Evolutionary conservation across 2,329 filamentous ascomycete genomes (phyloP), one percentile per base, ranked within the genome.

Genomic region (Chaetomiaceae sp.): DNA sequence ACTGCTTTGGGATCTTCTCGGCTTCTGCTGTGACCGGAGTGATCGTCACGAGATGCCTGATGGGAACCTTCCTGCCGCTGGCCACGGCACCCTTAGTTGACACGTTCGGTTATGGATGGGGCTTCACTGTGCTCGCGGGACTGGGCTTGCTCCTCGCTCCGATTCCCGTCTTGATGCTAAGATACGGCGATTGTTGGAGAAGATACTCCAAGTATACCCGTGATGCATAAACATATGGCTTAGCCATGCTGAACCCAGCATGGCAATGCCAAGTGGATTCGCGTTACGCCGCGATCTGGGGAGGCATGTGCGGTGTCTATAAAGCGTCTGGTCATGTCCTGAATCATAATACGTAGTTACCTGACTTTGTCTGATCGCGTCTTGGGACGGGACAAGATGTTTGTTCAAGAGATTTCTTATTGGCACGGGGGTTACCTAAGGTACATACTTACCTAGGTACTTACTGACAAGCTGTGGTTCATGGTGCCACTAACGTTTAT

Each of bases 11-110:
- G 0, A 48, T 75, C 6, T 79, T 76, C 54, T 72, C 75, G 1
- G 77, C 77, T 0, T 78, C 74, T 10, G 76, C 76, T 2, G 68
- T 79, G 65, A 79, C 76, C 0, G 75, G 72, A 0, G 57, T 79
- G 5, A 76, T 81, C 47, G 73, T 80, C 1, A 68, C 68, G 1
- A 65, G 76, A 30, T 79, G 75, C 48, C 60, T 82, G 0, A 69
- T 73, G 61, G 72, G 76, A 3, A 79, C 78, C 0, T 74, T 82
- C 34, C 52, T 82, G 24, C 79, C 79, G 0, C 63, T 82, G 36
- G 61, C 67, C 0, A 68, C 72, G 1, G 69, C 63, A 1, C 74
- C 75, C 0, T 55, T 81, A 35, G 65, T 72, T 0, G 66, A 68
- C 7, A 48, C 45, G 0, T 64, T 78, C 12, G 78, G 76, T 2